phyloP scores from a whole-genome alignment of 2,329 filamentous ascomycete genomes.

The Colletotrichum sp. region DNA sequence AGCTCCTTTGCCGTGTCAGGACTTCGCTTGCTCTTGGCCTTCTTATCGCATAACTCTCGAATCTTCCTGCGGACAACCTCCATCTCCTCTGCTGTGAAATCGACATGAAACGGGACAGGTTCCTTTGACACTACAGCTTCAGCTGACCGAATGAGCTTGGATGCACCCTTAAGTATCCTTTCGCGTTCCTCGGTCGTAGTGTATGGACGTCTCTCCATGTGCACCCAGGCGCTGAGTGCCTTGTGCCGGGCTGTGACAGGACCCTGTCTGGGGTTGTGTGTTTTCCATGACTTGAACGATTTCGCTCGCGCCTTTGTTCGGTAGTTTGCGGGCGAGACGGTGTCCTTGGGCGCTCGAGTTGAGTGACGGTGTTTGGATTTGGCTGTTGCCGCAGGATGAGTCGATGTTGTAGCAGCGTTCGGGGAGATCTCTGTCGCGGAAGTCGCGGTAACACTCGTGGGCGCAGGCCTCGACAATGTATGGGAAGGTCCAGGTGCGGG shows the following conservation, averaged over 20 bases:
- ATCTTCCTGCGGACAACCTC: constrained; percentile 22
- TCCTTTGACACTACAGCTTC: not conserved
- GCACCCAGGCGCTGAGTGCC: constrained; percentile 13
- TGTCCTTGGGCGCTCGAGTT: not conserved
- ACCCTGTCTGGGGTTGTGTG: not conserved
- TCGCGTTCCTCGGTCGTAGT: constrained; percentile 19
- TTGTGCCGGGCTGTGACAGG: not conserved
- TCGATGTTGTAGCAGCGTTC: not conserved
- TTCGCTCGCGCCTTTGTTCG: constrained; percentile 21
- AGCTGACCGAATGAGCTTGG: constrained; percentile 11
- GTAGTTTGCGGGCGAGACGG: constrained; percentile 8
- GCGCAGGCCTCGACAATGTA: not conserved
- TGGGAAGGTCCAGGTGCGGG: not conserved
- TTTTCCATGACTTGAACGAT: constrained; percentile 24
- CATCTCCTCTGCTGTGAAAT: constrained; percentile 48
- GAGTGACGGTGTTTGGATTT: not conserved
- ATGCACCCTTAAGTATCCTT: constrained; percentile 20
- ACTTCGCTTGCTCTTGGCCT: not conserved
- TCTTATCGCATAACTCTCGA: not conserved
- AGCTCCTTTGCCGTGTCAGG: constrained; percentile 22
- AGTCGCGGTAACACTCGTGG: not conserved
- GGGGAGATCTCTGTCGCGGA: not conserved
- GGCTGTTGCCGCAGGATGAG: not conserved
- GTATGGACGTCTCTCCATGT: constrained; percentile 28
- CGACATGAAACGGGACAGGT: constrained; percentile 45